Evolutionary conservation across 495 filamentous ascomycete species (phyloP).

Genomic region (Antarctomyces pellizariae): DNA sequence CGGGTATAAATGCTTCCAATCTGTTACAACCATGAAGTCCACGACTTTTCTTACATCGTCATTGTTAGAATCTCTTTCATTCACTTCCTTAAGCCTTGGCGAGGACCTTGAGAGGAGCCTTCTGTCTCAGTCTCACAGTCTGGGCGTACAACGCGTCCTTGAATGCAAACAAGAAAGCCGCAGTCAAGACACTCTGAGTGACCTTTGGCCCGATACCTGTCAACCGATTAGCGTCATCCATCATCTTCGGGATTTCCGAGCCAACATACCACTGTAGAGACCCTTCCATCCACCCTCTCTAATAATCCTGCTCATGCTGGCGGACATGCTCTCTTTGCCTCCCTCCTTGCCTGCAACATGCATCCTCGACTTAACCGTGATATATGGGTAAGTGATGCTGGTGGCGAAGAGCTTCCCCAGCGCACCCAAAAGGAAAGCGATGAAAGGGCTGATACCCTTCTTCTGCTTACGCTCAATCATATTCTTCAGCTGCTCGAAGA

Average conservation of each 20-base stretch:
- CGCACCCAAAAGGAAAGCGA: slow-evolving; percentile 80
- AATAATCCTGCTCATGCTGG: slow-evolving; percentile 54
- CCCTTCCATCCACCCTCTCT: slow-evolving; percentile 73
- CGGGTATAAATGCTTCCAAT: too few species aligned
- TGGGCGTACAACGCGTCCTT: slow-evolving; percentile 59
- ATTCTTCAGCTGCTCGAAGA: slow-evolving; percentile 91
- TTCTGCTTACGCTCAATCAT: slow-evolving; percentile 20
- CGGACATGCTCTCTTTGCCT: slow-evolving; percentile 45
- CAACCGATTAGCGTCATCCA: slow-evolving; percentile 7
- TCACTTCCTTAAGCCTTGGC: too few species aligned
- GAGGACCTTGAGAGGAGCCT: slow-evolving; percentile 18
- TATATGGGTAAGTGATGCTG: slow-evolving; percentile 89
- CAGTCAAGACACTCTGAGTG: slow-evolving; percentile 86
- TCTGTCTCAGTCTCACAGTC: slow-evolving; percentile 22
- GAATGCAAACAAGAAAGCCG: slow-evolving; percentile 91
- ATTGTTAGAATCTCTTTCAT: too few species aligned
- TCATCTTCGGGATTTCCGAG: not conserved
- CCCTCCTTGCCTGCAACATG: slow-evolving; percentile 58
- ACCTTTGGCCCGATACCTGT: slow-evolving; percentile 84
- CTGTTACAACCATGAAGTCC: too few species aligned
- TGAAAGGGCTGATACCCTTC: slow-evolving; percentile 45
- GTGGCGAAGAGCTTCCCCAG: slow-evolving; percentile 88
- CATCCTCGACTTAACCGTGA: slow-evolving; percentile 91
- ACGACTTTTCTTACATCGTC: too few species aligned
- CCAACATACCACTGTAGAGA: slow-evolving; percentile 62